phyloP scores from a whole-genome alignment of 192 early-diverging fungal genomes.

The Backusella macrospora region DNA sequence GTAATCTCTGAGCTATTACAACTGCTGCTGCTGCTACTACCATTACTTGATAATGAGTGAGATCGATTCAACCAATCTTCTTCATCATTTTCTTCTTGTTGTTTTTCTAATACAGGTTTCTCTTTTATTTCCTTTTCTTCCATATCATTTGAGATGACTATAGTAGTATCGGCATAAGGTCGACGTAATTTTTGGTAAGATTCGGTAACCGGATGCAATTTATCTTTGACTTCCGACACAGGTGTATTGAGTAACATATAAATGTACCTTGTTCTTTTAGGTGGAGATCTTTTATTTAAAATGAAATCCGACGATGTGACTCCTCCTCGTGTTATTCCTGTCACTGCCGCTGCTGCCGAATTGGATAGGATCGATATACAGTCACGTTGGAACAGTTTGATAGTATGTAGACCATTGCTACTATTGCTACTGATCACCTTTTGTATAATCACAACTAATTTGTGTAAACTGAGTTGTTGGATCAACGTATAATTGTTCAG shows the following conservation, averaged over 20 bases:
- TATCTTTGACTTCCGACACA: neutral
- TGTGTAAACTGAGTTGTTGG: conserved; percentile 3
- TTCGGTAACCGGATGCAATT: conserved; percentile 22
- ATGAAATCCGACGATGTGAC: conserved; percentile 6
- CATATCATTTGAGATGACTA: neutral
- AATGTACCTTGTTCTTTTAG: conserved; percentile 19
- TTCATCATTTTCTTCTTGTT: neutral
- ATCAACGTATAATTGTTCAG: neutral
- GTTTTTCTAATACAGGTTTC: neutral
- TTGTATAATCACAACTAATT: conserved; percentile 6
- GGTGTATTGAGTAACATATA: conserved; percentile 24
- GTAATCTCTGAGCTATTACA: neutral
- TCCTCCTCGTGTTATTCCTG: neutral
- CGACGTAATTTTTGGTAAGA: neutral
- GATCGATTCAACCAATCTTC: neutral
- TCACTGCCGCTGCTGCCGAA: neutral
- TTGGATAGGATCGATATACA: conserved; percentile 1
- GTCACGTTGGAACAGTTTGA: conserved; percentile 5
- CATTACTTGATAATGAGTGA: conserved; percentile 2
- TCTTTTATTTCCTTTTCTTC: conserved; percentile 2
- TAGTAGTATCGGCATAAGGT: conserved; percentile 18
- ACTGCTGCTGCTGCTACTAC: neutral
- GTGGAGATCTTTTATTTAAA: neutral
- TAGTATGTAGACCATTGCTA: neutral
- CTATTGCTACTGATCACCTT: neutral